Evolutionary conservation across 371 early-diverging fungal species (phyloP).

Genomic region (Apophysomyces variabilis): DNA sequence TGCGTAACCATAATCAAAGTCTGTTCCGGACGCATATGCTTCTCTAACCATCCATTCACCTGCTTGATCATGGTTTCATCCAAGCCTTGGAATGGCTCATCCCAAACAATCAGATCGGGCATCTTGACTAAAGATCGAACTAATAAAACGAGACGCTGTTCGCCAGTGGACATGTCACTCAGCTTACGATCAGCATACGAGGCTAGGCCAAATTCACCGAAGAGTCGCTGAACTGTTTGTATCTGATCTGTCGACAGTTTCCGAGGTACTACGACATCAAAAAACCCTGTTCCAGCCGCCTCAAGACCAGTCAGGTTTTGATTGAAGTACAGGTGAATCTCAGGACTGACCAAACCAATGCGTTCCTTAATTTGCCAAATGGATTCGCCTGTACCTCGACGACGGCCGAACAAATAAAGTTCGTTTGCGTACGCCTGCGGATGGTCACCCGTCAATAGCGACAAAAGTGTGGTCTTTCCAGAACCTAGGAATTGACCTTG

Average conservation of each 20-base stretch:
- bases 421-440: conserved; percentile 69
- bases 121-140: conserved; percentile 57
- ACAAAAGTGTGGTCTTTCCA: conserved; percentile 66
- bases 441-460: conserved; percentile 67
- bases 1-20: conserved; percentile 67
- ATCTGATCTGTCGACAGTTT: conserved; percentile 26
- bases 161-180: conserved; percentile 55
- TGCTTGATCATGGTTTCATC: conserved; percentile 51
- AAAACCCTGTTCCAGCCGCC: conserved; percentile 53
- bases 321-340: conserved; percentile 62
- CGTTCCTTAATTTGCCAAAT: conserved; percentile 63
- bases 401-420: conserved; percentile 58
- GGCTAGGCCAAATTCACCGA: conserved; percentile 50
- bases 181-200: conserved; percentile 32
- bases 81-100: conserved; percentile 68
- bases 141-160: conserved; percentile 59
- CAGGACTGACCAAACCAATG: conserved; percentile 60
- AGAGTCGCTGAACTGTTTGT: conserved; percentile 29
- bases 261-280: conserved; percentile 48
- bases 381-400: conserved; percentile 59
- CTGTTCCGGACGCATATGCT: conserved; percentile 49
- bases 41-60: conserved; percentile 55
- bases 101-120: conserved; percentile 60
- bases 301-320: conserved; percentile 43
- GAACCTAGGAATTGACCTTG: conserved; percentile 36